A percentile compares a stretch with the other conserved stretches of the same genome.
Conservation (phyloP, 2,329 filamentous ascomycete species). For the Fusarium sp. region DNA sequence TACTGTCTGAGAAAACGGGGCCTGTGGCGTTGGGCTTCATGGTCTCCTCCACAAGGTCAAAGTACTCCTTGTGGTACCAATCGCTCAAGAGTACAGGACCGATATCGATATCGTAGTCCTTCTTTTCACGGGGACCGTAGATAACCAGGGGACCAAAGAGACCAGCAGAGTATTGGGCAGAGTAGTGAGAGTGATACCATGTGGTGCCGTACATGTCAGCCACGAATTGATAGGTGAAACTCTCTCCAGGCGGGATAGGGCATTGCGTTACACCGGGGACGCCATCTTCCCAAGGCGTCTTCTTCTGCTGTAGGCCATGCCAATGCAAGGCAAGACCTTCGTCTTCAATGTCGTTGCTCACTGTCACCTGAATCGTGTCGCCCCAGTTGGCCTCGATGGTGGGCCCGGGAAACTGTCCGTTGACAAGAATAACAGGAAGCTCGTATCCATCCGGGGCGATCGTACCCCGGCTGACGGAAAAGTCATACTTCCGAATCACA, state of each 20-base stretch:
- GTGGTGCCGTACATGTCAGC: constrained; percentile 65
- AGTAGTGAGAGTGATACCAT: constrained; percentile 73
- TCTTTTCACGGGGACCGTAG: constrained; percentile 59
- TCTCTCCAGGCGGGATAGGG: constrained; percentile 70
- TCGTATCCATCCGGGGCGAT: constrained; percentile 68
- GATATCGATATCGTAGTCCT: constrained; percentile 70
- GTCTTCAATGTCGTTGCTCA: constrained; percentile 74
- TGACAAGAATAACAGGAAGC: constrained; percentile 67
- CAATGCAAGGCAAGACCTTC: constrained; percentile 64
- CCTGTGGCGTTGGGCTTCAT: constrained; percentile 52
- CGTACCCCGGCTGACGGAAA: constrained; percentile 60
- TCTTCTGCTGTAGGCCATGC: constrained; percentile 63
- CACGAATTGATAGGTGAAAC: constrained; percentile 63
- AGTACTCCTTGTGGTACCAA: constrained; percentile 70
- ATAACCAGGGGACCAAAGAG: constrained; percentile 70
- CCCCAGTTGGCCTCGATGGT: constrained; percentile 73
- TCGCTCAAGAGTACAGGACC: constrained; percentile 65
- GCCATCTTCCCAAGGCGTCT: constrained; percentile 64
- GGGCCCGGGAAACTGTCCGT: constrained; percentile 74
- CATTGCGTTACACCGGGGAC: constrained; percentile 68
- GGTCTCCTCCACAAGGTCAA: constrained; percentile 57
- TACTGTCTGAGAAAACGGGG: constrained; percentile 62
- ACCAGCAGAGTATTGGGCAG: constrained; percentile 68
- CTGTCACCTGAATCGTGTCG: constrained; percentile 70
- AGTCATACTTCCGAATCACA: constrained; percentile 65